Evolutionary conservation across 2,329 filamentous ascomycete species (phyloP).

Genomic region (Fusarium fujikuroi): DNA sequence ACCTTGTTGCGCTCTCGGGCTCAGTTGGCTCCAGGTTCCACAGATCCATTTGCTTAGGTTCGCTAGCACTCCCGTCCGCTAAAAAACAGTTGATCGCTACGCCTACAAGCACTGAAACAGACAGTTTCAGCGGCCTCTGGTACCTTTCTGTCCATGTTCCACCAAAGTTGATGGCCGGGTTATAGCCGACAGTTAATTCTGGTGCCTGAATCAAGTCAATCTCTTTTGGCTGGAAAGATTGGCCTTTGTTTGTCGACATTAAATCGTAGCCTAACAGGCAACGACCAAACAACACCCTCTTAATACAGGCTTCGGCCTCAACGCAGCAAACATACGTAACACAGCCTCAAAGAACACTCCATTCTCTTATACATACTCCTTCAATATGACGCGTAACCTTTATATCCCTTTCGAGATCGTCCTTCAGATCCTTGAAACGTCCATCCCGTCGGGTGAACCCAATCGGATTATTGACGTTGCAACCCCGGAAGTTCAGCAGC

Average conservation of each 20-base stretch:
- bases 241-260: background rate
- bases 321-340: background rate
- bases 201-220: background rate
- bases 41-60: too few species aligned
- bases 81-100: background rate
- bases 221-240: background rate
- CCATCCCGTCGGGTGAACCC: constrained; percentile 7
- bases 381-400: background rate
- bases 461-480: constrained; percentile 12
- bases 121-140: background rate
- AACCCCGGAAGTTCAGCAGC: constrained; percentile 10
- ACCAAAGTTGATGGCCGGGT: background rate
- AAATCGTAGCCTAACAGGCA: constrained; percentile 22
- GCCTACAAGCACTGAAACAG: background rate
- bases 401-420: constrained; percentile 28
- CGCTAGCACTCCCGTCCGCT: background rate
- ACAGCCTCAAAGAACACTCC: background rate
- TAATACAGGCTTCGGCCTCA: background rate
- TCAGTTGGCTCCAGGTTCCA: background rate
- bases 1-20: background rate
- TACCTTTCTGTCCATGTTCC: background rate
- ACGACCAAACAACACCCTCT: background rate
- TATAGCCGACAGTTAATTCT: background rate
- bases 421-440: constrained; percentile 17
- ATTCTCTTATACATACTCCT: too few species aligned